These are phyloP conservation scores for Phytophthora rubi DNA, from an alignment of 352 stramenopile species.

Conservation along the genomic window DNA sequence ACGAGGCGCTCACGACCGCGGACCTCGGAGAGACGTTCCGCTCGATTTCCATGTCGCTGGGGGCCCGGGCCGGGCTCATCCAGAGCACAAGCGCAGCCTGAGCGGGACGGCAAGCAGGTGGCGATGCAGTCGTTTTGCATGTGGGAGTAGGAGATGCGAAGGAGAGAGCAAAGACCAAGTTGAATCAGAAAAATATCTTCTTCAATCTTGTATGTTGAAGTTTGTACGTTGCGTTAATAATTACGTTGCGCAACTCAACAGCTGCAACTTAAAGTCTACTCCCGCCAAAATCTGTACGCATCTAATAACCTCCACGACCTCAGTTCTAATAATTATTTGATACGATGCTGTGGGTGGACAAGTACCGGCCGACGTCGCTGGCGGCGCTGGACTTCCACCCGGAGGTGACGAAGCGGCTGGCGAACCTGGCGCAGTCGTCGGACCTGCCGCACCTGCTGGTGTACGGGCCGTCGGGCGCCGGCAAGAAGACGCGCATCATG, in stretches of 20 bases:
- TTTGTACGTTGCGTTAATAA: not conserved
- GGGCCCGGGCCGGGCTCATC: slow-evolving; percentile 42
- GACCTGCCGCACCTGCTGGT: slow-evolving; percentile 98
- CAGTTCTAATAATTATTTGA: not conserved
- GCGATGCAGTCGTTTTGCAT: not conserved
- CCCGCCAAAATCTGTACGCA: not conserved
- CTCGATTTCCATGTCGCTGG: slow-evolving; percentile 48
- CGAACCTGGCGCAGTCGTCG: slow-evolving; percentile 71
- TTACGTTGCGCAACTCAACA: not conserved
- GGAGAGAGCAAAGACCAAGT: not conserved
- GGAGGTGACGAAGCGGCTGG: slow-evolving; percentile 92
- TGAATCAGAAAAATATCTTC: not conserved
- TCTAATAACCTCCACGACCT: too few species aligned
- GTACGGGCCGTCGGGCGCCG: slow-evolving; percentile 97
- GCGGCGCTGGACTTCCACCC: slow-evolving; percentile 94
- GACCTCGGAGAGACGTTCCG: slow-evolving; percentile 43
- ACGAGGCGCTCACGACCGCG: slow-evolving; percentile 28
- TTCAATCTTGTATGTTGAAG: not conserved
- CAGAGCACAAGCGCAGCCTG: slow-evolving; percentile 12
- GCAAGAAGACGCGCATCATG: slow-evolving; percentile 99
- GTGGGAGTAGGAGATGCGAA: not conserved
- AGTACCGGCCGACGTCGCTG: slow-evolving; percentile 95
- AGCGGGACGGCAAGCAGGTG: not conserved
- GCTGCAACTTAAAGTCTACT: not conserved
- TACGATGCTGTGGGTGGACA: slow-evolving; percentile 98